Evolutionary conservation across 2,329 filamentous ascomycete species (phyloP).

Genomic region (Nannizzia gypsea): DNA sequence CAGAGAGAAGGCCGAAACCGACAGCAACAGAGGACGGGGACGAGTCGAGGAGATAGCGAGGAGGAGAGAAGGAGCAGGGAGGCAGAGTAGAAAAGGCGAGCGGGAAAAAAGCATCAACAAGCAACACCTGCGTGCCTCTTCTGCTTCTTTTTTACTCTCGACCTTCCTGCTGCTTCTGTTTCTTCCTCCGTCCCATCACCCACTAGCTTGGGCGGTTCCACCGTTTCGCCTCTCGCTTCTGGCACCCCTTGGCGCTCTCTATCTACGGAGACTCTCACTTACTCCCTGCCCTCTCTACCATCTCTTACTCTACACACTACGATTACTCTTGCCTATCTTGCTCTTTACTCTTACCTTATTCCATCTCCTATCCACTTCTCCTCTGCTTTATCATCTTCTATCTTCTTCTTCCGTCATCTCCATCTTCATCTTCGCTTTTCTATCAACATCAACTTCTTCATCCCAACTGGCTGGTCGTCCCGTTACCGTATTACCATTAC

Average conservation of each 20-base stretch:
- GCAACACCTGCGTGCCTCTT: not conserved
- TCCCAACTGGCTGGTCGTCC: not conserved
- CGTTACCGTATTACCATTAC: not conserved
- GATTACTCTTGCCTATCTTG: too few relatives aligned
- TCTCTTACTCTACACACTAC: too few relatives aligned
- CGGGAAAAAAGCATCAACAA: not conserved
- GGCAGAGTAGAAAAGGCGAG: not conserved
- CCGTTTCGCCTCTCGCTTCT: slow-evolving; percentile 5
- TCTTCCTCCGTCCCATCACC: not conserved
- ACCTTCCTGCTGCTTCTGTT: not conserved
- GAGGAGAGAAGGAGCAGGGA: not conserved
- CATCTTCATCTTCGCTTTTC: not conserved
- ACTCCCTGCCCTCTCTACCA: too few relatives aligned
- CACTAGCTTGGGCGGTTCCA: slow-evolving; percentile 3
- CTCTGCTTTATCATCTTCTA: not conserved
- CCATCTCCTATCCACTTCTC: not conserved
- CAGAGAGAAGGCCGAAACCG: too few relatives aligned
- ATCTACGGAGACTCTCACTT: not conserved
- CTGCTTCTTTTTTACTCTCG: not conserved
- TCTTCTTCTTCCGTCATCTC: not conserved
- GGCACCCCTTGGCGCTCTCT: not conserved
- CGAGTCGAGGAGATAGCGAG: not conserved
- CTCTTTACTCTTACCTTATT: not conserved
- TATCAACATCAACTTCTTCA: not conserved
- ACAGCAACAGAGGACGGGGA: not conserved